Evolutionary conservation across 805 yeast species (phyloP), one percentile per base, ranked within the genome.

Genomic region (Metschnikowia cerradonensis): DNA sequence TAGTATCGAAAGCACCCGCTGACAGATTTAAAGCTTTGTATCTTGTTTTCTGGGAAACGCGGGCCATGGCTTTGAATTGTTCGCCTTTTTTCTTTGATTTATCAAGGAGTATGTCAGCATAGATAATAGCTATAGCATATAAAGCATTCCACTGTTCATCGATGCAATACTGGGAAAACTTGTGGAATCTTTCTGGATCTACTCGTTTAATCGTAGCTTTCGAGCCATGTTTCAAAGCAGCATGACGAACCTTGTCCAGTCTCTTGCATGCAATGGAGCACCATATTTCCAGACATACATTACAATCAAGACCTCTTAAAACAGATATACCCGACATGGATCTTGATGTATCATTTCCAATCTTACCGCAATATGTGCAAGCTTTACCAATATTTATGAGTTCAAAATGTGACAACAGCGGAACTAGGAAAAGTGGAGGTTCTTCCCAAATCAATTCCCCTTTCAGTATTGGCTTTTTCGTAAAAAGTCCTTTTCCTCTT

Each of bases 321-420:
- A 73, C 60, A 3, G 68, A 56, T 4, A 60, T 53, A 2, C 71
- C 67, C 51, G 65, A 57, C 30, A 59, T 56, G 6, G 63, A 58
- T 17, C 63, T 60, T 2, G 62, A 54, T 1, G 66, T 47, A 10
- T 66, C 58, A 36, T 65, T 68, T 36, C 83, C 66, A 1, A 83
- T 67, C 42, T 77, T 75, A 0, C 90, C 89, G 71, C 96, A 88
- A 60, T 78, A 76, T 1, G 88, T 72, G 64, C 96, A 88, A 3
- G 88, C 87, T 57, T 79, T 80, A 0, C 90, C 88, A 19, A 66
- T 62, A 41, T 77, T 72, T 57, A 86, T 79, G 51, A 86, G 67
- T 36, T 79, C 75, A 42, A 82, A 67, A 57, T 83, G 81, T 14
- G 86, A 89, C 54, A 88, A 71, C 2, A 86, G 88, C 2, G 92